A percentile compares a stretch with the other conserved stretches of the same genome.
These are phyloP conservation scores for Pythium guiyangense DNA, from an alignment of 352 stramenopile species.

Conservation along the genomic window DNA sequence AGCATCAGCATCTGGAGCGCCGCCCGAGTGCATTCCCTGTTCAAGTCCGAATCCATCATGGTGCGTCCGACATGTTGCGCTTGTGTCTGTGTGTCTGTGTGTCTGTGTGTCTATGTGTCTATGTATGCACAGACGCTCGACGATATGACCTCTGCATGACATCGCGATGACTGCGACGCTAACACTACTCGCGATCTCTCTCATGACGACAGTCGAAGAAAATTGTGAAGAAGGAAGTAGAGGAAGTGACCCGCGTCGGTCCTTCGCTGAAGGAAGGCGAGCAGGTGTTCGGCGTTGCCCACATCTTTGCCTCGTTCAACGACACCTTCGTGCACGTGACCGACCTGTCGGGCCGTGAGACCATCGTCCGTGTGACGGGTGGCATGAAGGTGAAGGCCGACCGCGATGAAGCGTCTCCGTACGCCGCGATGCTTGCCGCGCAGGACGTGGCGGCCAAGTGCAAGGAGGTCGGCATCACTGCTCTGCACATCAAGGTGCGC, in stretches of 20 bases:
- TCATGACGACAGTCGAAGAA: constrained; percentile 86
- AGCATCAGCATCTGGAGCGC: too few relatives aligned
- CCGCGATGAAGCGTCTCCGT: constrained; percentile 98
- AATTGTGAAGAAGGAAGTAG: constrained; percentile 86
- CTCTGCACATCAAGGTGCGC: constrained; percentile 99
- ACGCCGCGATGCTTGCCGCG: constrained; percentile 99
- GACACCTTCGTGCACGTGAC: constrained; percentile 99
- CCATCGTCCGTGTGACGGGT: constrained; percentile 98
- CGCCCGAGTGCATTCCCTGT: constrained; percentile 50
- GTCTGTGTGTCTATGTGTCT: background rate
- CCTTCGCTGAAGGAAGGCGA: constrained; percentile 96
- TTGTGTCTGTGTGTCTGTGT: constrained; percentile 1
- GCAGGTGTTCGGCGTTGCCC: constrained; percentile 98
- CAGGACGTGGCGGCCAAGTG: constrained; percentile 97
- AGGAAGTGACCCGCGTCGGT: constrained; percentile 91
- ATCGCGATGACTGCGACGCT: too few relatives aligned
- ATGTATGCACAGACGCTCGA: too few relatives aligned
- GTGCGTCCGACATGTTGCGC: constrained; percentile 52
- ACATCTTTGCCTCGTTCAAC: constrained; percentile 99
- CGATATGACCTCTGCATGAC: background rate
- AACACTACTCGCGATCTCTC: too few relatives aligned
- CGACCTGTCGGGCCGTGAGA: constrained; percentile 99
- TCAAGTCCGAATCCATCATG: constrained; percentile 86
- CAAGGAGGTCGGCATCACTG: constrained; percentile 98
- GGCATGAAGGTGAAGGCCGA: constrained; percentile 99